phyloP scores from a whole-genome alignment of 106 monocot genomes.

The Alisma plantagoaquatica region DNA sequence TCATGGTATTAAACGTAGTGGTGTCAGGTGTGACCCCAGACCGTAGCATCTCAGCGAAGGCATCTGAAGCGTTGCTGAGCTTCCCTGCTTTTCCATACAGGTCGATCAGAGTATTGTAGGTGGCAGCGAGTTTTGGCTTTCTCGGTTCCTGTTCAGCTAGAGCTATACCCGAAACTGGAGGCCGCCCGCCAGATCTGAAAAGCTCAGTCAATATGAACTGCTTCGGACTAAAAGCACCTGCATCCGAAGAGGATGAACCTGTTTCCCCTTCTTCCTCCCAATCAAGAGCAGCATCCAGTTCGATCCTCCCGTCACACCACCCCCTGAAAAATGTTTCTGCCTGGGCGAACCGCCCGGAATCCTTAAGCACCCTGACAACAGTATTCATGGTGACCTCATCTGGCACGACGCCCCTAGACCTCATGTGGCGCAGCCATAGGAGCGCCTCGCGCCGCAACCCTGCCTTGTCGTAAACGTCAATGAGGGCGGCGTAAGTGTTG shows the following conservation, averaged over 20 bases:
- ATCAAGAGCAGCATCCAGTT: slow-evolving; percentile 23
- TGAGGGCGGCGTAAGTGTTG: slow-evolving; percentile 55
- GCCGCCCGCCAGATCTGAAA: slow-evolving; percentile 26
- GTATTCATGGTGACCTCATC: slow-evolving; percentile 75
- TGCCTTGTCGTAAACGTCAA: slow-evolving; percentile 54
- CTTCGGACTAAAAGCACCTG: slow-evolving; percentile 17
- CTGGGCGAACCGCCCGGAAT: slow-evolving; percentile 29
- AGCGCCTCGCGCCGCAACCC: slow-evolving; percentile 45
- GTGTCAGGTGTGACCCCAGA: slow-evolving; percentile 54
- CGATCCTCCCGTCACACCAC: slow-evolving; percentile 46
- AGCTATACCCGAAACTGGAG: slow-evolving; percentile 1
- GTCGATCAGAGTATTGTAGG: slow-evolving; percentile 79
- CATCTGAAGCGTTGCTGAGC: slow-evolving; percentile 52
- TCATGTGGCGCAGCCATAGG: slow-evolving; percentile 70
- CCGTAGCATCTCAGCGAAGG: slow-evolving; percentile 50
- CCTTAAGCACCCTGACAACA: slow-evolving; percentile 49
- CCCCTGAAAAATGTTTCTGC: slow-evolving; percentile 38
- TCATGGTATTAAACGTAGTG: slow-evolving; percentile 80
- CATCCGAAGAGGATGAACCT: background rate
- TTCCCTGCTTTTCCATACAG: slow-evolving; percentile 73
- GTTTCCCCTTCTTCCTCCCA: slow-evolving; percentile 2
- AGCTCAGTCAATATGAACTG: slow-evolving; percentile 71
- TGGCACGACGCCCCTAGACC: slow-evolving; percentile 29
- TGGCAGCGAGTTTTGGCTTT: slow-evolving; percentile 53
- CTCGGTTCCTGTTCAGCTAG: background rate